A percentile compares a stretch with the other conserved stretches of the same genome.
phyloP scores from a whole-genome alignment of 441 rosid genomes.

The Populus hybrid region DNA sequence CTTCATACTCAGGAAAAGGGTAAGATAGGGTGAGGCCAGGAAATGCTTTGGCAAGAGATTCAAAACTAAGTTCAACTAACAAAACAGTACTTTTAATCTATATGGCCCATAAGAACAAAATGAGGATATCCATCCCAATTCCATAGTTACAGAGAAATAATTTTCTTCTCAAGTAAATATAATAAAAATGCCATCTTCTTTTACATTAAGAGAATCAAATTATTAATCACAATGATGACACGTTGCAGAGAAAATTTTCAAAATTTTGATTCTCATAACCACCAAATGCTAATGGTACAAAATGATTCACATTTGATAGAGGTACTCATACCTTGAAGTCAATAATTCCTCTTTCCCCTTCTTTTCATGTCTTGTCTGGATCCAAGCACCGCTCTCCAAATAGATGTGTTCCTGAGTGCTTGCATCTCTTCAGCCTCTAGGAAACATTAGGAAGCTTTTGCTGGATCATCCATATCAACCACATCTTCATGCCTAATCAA shows the following conservation, averaged over 20 bases:
- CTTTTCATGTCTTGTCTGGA: background rate
- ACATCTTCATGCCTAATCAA: background rate
- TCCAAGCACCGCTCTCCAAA: background rate
- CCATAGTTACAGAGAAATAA: background rate
- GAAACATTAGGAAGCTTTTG: background rate
- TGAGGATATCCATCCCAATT: background rate
- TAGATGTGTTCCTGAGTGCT: background rate
- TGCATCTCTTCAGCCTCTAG: background rate
- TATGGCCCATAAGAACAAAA: background rate
- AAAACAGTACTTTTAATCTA: background rate
- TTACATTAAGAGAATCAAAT: background rate
- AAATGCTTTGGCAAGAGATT: background rate
- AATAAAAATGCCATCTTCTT: background rate
- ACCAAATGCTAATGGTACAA: slow-evolving; percentile 1
- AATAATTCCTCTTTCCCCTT: slow-evolving; percentile 2
- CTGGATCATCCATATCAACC: background rate
- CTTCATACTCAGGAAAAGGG: background rate
- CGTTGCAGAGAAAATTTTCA: background rate
- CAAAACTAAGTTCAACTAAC: background rate
- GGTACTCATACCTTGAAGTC: slow-evolving; percentile 16
- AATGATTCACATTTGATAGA: background rate
- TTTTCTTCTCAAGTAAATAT: background rate
- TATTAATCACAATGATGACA: background rate
- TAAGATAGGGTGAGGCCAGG: background rate
- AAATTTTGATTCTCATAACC: background rate